Base-by-base conservation (phyloP, 176 grass and related monocot genomes). In the Urochloa ruziziensis region DNA sequence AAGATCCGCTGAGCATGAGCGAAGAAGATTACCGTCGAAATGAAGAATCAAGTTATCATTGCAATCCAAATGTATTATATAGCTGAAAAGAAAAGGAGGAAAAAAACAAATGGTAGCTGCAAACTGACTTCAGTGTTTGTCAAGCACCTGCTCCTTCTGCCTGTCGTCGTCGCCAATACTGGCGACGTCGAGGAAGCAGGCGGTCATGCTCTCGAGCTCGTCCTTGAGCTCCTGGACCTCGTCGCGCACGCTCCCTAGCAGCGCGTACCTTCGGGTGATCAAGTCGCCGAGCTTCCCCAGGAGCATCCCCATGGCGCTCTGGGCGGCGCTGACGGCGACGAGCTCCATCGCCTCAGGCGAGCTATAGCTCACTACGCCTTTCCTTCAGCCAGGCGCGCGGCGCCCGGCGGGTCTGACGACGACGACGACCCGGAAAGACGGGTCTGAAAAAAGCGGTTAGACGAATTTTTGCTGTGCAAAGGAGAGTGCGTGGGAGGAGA, bases 201-300 rank as follows among this genome's bases (percentile, higher is more conserved):
- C 27, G 6, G 1, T 60, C 80, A 82, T 60, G 80, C 80, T 82
- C 80, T 82, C 52, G 6, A 71, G 80, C 25, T 82, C 52, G 1
- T 82, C 80, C 27, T 82, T 72, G 36, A 82, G 65, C 65, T 82
- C 65, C 67, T 82, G 80, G 18, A 82, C 4, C 71, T 29, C 78
- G 21, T 24, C 21, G 6, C 78, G 44, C 13, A 80, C 78, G 19
- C 62, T 23, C 7, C 46, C 0, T 0, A 80, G 62, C 21, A 67
- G 44, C 7, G 10, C 7, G 14, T 66, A 52, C 44, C 10, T 80
- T 0, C 9, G 4, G 43, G 77, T 11, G 21, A 80, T 7, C 1
- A 80, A 11, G 19, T n/a, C 29, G 3, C 11, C 62, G 21, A 80
- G 62, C 44, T 80, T 80, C 2, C 44, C 30, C 19, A 80, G 30